Base-by-base conservation (phyloP, 805 yeast genomes). In the Candida pini region DNA sequence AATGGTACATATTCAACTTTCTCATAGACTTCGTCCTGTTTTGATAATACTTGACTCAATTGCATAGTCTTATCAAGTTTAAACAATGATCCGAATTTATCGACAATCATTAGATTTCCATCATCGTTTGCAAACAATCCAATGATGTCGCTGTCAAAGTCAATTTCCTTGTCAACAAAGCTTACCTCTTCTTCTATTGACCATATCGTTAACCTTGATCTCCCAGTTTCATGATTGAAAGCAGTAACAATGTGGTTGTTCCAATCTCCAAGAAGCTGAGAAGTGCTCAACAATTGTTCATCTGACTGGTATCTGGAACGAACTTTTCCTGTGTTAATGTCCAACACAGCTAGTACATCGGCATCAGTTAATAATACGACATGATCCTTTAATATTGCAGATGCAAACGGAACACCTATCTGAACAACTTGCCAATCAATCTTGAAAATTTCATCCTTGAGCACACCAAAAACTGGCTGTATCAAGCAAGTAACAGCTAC, bases 361-460 rank as follows among this genome's bases (percentile, higher is more conserved):
- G 42, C 28, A 19, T 48, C 49, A 4, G 66, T 51, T 8, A 61
- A 40, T 2, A 54, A 44, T 12, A 55, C 26, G 9, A 56, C 26
- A 15, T 48, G 34, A 5, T 47, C 43, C 14, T 46, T 36, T 21
- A 30, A 31, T 31, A 43, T 27, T 17, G 49, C 20, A 7, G 52
- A 33, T 2, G 25, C 17, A 5, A 35, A 29, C 45, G 69, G 58
- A 6, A 49, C 44, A 1, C 80, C 80, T 19, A 71, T 53, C 32
- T 64, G 67, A 20, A 60, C 61, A 7, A 64, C 51, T 30, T 73
- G 68, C 80, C 81, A 77, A 45, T 78, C 85, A 22, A 61, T 60
- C 13, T 55, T 54, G 48, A 69, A 73, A 0, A 79, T 77, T 40
- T 76, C 79, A 34, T 76, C 81, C 18, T 65, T 56, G 6, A 48